Evolutionary conservation across 2,329 filamentous ascomycete genomes (phyloP), one percentile per base, ranked within the genome.

Genomic region (Penicillium sp.): DNA sequence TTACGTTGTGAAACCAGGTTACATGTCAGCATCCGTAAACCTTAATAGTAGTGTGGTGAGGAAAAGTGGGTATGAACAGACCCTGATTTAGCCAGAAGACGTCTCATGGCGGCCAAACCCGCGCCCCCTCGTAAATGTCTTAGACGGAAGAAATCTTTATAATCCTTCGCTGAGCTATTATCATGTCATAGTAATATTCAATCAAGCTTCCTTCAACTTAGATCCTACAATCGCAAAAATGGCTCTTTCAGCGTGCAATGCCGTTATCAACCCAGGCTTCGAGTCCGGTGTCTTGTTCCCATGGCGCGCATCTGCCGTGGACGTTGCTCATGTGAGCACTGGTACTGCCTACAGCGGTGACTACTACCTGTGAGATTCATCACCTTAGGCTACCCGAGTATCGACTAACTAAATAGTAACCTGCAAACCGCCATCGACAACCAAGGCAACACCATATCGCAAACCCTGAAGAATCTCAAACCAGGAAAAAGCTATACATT

Each of bases 241-340:
- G 64, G 54, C 61, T 3, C 56, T 65, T 9, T 61, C 59, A 24
- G 29, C 55, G 11, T 63, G 63, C 55, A 67, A 67, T 44, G 52
- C 62, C 21, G 49, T 68, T 19, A 21, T 56, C 31, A 68, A 68
- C 44, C 64, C 64, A 3, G 62, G 63, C 37, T 66, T 68, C 37
- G 66, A 68, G 33, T 58, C 65, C 1, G 63, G 64, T 11, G 29
- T 43, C n/a, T 50, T 68, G 1, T 52, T 50, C 7, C 65, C 66
- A 1, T 68, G 65, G 66, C 46, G 54, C 19, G 29, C 59, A 45
- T 64, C 63, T 7, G 59, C 57, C 14, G 52, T 63, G 8, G 58
- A 66, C 22, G 58, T 65, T 11, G 65, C 63, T 19, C 57, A 55
- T 21, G 54, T 67, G 4, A 64, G 49, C 46, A 66, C 57, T 37